Evolutionary conservation across 2,329 filamentous ascomycete genomes (phyloP).

Genomic region (Ambrosiella cleistominuta): DNA sequence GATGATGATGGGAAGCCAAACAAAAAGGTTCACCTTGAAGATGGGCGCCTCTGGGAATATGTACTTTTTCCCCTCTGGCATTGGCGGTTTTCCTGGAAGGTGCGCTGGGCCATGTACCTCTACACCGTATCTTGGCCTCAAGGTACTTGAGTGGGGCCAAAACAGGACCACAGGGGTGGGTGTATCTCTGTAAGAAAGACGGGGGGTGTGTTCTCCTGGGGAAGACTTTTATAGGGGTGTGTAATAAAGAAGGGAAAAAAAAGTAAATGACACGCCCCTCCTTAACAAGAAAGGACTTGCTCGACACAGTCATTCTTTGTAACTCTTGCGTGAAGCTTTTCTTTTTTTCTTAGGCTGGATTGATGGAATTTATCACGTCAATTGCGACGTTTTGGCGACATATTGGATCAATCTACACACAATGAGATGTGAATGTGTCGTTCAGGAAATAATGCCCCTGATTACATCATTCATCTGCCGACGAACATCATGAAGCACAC

Average conservation of each 20-base stretch:
- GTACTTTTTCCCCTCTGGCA: conserved; percentile 4
- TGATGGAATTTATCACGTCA: background rate
- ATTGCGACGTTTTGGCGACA: background rate
- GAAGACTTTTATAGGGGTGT: background rate
- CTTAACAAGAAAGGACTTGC: background rate
- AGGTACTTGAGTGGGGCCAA: background rate
- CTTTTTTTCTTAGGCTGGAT: background rate
- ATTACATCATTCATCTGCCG: background rate
- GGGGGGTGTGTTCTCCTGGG: no score
- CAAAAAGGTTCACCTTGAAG: background rate
- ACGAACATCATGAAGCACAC: background rate
- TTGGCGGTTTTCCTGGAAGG: background rate
- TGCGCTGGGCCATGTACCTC: background rate
- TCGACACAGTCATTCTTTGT: background rate
- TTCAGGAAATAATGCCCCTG: background rate
- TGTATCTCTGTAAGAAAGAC: no score
- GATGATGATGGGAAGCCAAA: background rate
- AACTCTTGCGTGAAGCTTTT: background rate
- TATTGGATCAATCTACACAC: background rate
- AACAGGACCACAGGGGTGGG: no score
- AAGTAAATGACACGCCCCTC: background rate
- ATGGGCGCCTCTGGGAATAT: conserved; percentile 7
- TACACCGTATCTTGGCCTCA: conserved; percentile 1
- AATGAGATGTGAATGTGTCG: background rate
- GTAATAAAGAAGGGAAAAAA: background rate